Evolutionary conservation across 176 grass and related monocot genomes (phyloP).

Genomic region (Oryza punctata): DNA sequence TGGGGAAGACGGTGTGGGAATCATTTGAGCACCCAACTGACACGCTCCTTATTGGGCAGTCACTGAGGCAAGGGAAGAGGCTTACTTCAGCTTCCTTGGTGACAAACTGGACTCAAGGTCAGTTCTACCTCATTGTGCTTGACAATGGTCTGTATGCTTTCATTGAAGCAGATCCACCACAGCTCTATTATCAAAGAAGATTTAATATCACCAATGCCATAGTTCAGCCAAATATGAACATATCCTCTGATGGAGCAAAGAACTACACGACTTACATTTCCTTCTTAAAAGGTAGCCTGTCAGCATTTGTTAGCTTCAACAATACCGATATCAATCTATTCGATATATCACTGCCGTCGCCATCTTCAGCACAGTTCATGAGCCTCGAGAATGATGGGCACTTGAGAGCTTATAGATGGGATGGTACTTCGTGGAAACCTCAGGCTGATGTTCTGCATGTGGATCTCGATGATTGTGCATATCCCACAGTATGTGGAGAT

Average conservation of each 20-base stretch:
- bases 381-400: slow-evolving; percentile 69
- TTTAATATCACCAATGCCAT: slow-evolving; percentile 39
- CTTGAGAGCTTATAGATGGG: slow-evolving; percentile 54
- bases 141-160: slow-evolving; percentile 50
- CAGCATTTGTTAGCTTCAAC: slow-evolving; percentile 41
- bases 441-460: slow-evolving; percentile 47
- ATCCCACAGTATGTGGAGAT: slow-evolving; percentile 62
- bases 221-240: slow-evolving; percentile 41
- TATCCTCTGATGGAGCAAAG: slow-evolving; percentile 29
- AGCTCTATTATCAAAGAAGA: slow-evolving; percentile 41
- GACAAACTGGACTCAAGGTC: slow-evolving; percentile 50
- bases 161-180: slow-evolving; percentile 40
- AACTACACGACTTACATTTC: slow-evolving; percentile 40
- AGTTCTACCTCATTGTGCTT: slow-evolving; percentile 54
- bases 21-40: slow-evolving; percentile 62
- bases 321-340: slow-evolving; percentile 31
- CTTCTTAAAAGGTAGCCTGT: slow-evolving; percentile 56
- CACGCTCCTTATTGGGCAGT: slow-evolving; percentile 57
- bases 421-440: not conserved
- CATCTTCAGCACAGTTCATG: slow-evolving; percentile 53
- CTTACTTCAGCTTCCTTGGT: slow-evolving; percentile 37
- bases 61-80: slow-evolving; percentile 54
- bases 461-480: slow-evolving; percentile 48
- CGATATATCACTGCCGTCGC: slow-evolving; percentile 34
- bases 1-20: slow-evolving; percentile 56